Base-by-base conservation (phyloP, 2,329 filamentous ascomycete species). In the Shiraia bambusicola region DNA sequence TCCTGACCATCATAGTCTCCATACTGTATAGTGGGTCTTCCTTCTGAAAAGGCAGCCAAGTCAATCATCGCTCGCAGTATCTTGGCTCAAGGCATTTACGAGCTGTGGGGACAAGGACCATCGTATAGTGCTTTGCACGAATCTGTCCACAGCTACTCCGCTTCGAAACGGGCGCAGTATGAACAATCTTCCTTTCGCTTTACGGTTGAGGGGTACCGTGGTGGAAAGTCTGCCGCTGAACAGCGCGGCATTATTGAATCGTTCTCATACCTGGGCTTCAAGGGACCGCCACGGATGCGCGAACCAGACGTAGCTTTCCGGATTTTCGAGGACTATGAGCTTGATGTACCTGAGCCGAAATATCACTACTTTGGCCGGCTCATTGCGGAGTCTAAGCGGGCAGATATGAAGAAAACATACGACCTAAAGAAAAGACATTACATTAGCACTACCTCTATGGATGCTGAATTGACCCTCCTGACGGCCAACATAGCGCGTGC, bases 391-490 rank as follows among this genome's bases (percentile, higher is more conserved):
- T 84, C 87, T 2, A 80, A 79, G 3, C 79, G 92, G 31, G 53
- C 49, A n/a, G 81, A 87, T 38, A 75, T 84, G 4, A 77, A 88
- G 24, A 74, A 80, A 26, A 86, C 79, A 16, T 94, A 91, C 60
- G 90, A 95, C 65, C 77, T 98, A 15, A 98, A 98, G 76, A 95
- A 95, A 70, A 77, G 93, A 19, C 79, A 80, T 28, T 98, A 98
- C 65, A 97, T 98, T 58, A 89, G 87, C 54, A 97, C 92, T 0
- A 98, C 93, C 0, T 93, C 88, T 32, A 97, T 98, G 93, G 93
- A 98, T 65, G 87, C 92, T 0, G 93, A 97, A 67, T 77, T 98
- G 30, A 88, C 90, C 10, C 78, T 98, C 1, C 75, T 98, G 15
- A 96, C 91, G 0, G 93, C 92, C 2, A 98, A 97, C 61, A 83